phyloP scores from a whole-genome alignment of 2,329 filamentous ascomycete genomes.

The Hysterium pulicare region DNA sequence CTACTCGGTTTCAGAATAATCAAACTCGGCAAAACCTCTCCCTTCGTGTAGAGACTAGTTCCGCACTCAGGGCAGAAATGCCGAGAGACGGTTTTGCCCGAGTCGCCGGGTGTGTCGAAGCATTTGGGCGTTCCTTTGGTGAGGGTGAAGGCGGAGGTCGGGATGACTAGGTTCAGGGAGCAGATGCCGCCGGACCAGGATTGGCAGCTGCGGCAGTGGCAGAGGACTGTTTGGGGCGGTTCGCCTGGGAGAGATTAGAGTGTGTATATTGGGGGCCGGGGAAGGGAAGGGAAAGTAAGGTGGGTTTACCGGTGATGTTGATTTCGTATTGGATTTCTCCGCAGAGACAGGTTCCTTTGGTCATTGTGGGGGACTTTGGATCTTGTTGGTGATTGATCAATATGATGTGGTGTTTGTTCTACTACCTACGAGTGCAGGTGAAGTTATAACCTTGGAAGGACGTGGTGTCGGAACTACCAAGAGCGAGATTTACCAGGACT shows the following conservation, averaged over 20 bases:
- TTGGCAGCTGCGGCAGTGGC: constrained; percentile 53
- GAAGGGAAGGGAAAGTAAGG: neutral
- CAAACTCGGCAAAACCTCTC: neutral
- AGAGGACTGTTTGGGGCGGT: constrained; percentile 16
- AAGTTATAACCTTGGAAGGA: too few relatives aligned
- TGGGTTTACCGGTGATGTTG: constrained; percentile 42
- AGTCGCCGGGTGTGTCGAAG: constrained; percentile 46
- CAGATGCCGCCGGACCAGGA: constrained; percentile 51
- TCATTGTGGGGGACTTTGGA: constrained; percentile 25
- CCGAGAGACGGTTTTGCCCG: constrained; percentile 49
- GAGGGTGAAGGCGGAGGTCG: constrained; percentile 39
- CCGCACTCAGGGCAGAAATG: constrained; percentile 43
- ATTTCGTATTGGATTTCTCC: constrained; percentile 41
- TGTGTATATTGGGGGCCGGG: neutral
- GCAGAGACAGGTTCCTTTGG: constrained; percentile 43
- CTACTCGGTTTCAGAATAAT: constrained; percentile 5
- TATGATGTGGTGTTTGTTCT: too few relatives aligned
- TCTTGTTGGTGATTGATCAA: too few relatives aligned
- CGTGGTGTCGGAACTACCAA: too few relatives aligned
- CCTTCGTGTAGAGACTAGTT: constrained; percentile 1
- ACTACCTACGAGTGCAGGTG: too few relatives aligned
- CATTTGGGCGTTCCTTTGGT: constrained; percentile 45
- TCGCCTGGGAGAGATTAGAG: neutral
- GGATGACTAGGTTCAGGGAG: constrained; percentile 45
- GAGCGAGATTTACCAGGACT: too few relatives aligned